phyloP scores from a whole-genome alignment of 2,329 filamentous ascomycete genomes.

The Gnomoniopsis sp. region DNA sequence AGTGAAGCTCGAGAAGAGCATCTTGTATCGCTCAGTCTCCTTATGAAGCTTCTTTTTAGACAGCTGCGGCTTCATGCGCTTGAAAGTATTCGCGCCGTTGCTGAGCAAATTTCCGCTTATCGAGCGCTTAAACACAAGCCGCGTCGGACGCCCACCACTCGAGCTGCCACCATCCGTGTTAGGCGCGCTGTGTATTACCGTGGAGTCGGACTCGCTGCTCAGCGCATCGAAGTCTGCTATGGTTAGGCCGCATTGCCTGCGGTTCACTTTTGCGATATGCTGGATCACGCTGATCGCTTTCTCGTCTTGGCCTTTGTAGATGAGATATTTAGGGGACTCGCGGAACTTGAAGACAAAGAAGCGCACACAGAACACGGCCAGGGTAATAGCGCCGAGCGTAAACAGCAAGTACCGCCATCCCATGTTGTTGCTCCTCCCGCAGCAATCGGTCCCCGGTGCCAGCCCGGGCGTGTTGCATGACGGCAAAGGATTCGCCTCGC shows the following conservation, averaged over 20 bases:
- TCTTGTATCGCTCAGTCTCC: constrained; percentile 26
- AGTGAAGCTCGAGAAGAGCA: constrained; percentile 29
- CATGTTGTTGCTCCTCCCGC: constrained; percentile 43
- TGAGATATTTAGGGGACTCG: constrained; percentile 38
- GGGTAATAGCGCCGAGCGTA: constrained; percentile 22
- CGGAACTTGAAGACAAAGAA: constrained; percentile 49
- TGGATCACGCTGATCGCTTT: constrained; percentile 41
- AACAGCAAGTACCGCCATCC: constrained; percentile 28
- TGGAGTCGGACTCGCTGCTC: constrained; percentile 9
- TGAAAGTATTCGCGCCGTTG: constrained; percentile 4
- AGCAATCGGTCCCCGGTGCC: constrained; percentile 24
- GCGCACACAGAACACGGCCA: constrained; percentile 53
- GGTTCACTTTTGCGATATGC: constrained; percentile 31
- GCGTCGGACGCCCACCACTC: background rate
- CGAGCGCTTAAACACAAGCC: constrained; percentile 6
- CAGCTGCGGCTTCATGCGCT: constrained; percentile 12
- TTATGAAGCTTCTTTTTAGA: constrained; percentile 16
- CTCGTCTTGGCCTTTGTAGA: constrained; percentile 33
- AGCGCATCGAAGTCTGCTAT: constrained; percentile 22
- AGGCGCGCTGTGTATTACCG: constrained; percentile 18
- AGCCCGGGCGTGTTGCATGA: constrained; percentile 37
- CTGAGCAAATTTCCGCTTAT: constrained; percentile 9
- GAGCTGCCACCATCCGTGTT: background rate
- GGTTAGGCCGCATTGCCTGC: constrained; percentile 24
- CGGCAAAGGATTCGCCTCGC: constrained; percentile 36